phyloP scores from a whole-genome alignment of 345 rosid genomes.

The Lumnitzera littorea region DNA sequence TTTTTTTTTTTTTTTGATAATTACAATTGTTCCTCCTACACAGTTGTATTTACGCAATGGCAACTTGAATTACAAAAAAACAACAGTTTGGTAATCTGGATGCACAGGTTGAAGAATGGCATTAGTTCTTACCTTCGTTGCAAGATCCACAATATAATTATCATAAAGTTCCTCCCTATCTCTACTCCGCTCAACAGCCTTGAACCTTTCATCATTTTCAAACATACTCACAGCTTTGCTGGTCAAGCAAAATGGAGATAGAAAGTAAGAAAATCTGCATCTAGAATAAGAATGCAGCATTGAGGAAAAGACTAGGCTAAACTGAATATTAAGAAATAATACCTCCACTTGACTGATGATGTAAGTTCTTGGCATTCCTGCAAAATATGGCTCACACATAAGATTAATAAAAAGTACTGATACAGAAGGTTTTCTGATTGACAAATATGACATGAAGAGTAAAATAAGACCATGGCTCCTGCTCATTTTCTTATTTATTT shows the following conservation, averaged over 20 bases:
- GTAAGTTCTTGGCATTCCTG: slow-evolving; percentile 89
- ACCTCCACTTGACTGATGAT: slow-evolving; percentile 94
- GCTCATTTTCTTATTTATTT: too few relatives aligned
- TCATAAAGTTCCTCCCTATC: slow-evolving; percentile 94
- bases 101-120: too few relatives aligned
- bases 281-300: not conserved
- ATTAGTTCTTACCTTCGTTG: slow-evolving; percentile 59
- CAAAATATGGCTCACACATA: slow-evolving; percentile 18
- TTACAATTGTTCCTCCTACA: not conserved
- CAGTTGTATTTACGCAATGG: not conserved
- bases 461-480: too few relatives aligned
- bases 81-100: too few relatives aligned
- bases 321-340: not conserved
- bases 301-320: not conserved
- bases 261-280: slow-evolving; percentile 5
- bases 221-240: slow-evolving; percentile 87
- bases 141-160: slow-evolving; percentile 78
- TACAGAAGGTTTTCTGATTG: not conserved
- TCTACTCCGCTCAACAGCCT: slow-evolving; percentile 81
- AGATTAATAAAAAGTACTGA: not conserved
- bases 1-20: too few relatives aligned
- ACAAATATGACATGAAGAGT: not conserved
- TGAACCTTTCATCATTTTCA: slow-evolving; percentile 91
- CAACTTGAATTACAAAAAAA: not conserved
- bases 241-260: slow-evolving; percentile 23